phyloP scores from a whole-genome alignment of 192 early-diverging fungal genomes.

The Kickxella alabastrina region DNA sequence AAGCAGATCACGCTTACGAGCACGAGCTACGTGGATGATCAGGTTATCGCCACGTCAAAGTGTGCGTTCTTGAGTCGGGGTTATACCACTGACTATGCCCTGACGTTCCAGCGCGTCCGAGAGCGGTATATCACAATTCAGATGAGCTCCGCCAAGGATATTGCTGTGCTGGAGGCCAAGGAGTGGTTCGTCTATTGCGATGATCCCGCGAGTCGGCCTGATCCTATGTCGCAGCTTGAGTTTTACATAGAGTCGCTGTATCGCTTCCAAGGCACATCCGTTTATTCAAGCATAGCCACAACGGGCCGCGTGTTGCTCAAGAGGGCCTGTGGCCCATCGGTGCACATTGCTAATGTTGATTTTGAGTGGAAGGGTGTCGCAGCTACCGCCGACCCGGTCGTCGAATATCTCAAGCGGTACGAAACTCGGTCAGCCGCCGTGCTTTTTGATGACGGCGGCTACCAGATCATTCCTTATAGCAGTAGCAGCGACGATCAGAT shows the following conservation, averaged over 20 bases:
- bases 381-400: slow-evolving; percentile 71
- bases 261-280: slow-evolving; percentile 52
- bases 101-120: slow-evolving; percentile 65
- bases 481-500: too few species aligned
- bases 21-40: slow-evolving; percentile 53
- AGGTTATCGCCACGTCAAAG: slow-evolving; percentile 67
- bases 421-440: slow-evolving; percentile 64
- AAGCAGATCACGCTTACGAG: slow-evolving; percentile 76
- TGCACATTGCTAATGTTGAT: slow-evolving; percentile 73
- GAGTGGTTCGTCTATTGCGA: slow-evolving; percentile 68
- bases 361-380: slow-evolving; percentile 61
- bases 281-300: slow-evolving; percentile 68
- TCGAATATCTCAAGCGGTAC: slow-evolving; percentile 74
- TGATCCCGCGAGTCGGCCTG: slow-evolving; percentile 19
- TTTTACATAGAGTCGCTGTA: slow-evolving; percentile 76
- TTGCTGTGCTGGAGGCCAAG: slow-evolving; percentile 74
- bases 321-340: slow-evolving; percentile 53
- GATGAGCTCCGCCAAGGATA: slow-evolving; percentile 62
- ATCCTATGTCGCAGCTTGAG: slow-evolving; percentile 57
- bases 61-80: slow-evolving; percentile 78
- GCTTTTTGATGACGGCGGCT: slow-evolving; percentile 73
- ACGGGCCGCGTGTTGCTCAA: slow-evolving; percentile 59
- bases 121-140: slow-evolving; percentile 66
- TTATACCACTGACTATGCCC: slow-evolving; percentile 63
- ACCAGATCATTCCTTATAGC: slow-evolving; percentile 1